phyloP scores from a whole-genome alignment of 73 alveolate species.

The Loxodes magnus region DNA sequence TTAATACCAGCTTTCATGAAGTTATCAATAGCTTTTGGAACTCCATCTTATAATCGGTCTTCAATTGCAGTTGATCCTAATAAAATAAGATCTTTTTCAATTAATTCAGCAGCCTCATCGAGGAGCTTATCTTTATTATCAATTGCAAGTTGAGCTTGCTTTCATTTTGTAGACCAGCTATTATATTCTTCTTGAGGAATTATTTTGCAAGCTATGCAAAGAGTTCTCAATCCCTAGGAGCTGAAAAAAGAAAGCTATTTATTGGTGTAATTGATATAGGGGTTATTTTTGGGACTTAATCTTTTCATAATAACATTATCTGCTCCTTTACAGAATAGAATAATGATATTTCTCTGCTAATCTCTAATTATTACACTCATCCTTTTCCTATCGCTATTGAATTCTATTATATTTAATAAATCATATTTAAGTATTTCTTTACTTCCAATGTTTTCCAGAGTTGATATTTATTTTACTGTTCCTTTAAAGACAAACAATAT shows the following conservation, averaged over 20 bases:
- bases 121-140: constrained; percentile 6
- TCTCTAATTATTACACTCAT: constrained; percentile 81
- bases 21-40: constrained; percentile 79
- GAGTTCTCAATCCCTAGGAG: constrained; percentile 66
- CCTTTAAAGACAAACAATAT: constrained; percentile 59
- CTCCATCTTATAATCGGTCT: constrained; percentile 89
- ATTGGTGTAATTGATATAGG: constrained; percentile 28
- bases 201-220: constrained; percentile 76
- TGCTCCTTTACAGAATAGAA: constrained; percentile 57
- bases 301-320: constrained; percentile 38
- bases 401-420: constrained; percentile 67
- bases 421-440: constrained; percentile 24
- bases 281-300: constrained; percentile 19
- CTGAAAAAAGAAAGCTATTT: constrained; percentile 36
- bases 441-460: constrained; percentile 15
- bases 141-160: constrained; percentile 8
- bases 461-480: constrained; percentile 12
- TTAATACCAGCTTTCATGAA: constrained; percentile 70
- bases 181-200: constrained; percentile 68
- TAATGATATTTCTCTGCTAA: constrained; percentile 34
- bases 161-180: constrained; percentile 14
- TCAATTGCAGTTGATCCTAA: constrained; percentile 94
- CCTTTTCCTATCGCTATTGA: constrained; percentile 87
- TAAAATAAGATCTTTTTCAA: constrained; percentile 57
- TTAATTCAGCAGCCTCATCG: constrained; percentile 26